Evolutionary conservation across 441 rosid species (phyloP).

Genomic region (Populus hybrid): DNA sequence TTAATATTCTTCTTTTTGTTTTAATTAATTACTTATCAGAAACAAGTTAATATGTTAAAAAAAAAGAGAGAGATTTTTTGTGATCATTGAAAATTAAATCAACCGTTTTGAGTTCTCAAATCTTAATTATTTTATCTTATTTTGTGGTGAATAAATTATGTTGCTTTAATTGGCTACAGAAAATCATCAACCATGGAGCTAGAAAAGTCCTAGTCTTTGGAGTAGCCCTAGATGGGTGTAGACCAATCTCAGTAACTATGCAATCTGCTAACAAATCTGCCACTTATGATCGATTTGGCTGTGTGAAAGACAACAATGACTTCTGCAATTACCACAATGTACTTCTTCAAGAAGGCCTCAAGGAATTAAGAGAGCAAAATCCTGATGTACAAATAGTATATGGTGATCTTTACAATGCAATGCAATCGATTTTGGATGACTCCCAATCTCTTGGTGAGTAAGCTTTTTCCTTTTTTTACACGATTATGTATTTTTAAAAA

Average conservation of each 20-base stretch:
- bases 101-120: no score
- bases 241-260: background rate
- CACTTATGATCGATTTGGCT: constrained; percentile 4
- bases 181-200: background rate
- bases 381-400: constrained; percentile 5
- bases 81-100: no score
- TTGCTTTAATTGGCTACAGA: background rate
- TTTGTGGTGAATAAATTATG: no score
- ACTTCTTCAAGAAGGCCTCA: constrained; percentile 6
- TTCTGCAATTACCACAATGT: background rate
- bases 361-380: background rate
- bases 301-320: constrained; percentile 8
- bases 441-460: constrained; percentile 1
- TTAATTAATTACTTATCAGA: no score
- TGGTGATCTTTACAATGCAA: constrained; percentile 10
- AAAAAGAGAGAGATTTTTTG: no score
- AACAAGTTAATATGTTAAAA: no score
- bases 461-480: background rate
- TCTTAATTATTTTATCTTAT: no score
- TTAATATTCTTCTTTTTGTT: background rate
- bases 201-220: constrained; percentile 11
- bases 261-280: background rate
- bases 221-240: constrained; percentile 1
- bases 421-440: background rate
- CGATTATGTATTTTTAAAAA: no score